Percentiles rank a stretch among this genome's conserved stretches.
Evolutionary conservation across 225 moss, liverwort and hornwort genomes (phyloP).

Genomic region (Polytrichum formosum): DNA sequence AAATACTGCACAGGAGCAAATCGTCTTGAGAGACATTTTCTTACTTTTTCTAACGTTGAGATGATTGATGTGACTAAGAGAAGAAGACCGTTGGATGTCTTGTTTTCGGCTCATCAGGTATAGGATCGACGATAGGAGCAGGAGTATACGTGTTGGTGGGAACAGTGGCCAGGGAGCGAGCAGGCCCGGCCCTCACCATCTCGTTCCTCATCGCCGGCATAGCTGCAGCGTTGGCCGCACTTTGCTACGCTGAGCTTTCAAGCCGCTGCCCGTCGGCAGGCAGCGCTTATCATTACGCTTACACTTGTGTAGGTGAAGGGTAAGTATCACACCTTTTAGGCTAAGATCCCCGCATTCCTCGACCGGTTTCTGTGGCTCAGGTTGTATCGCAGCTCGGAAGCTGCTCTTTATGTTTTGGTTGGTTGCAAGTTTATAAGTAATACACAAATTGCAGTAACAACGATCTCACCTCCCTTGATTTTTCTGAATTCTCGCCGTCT

Average conservation of each 20-base stretch:
- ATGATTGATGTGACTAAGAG: neutral
- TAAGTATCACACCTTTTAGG: constrained; percentile 12
- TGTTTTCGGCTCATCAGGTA: constrained; percentile 37
- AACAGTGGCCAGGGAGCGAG: constrained; percentile 88
- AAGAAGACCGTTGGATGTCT: neutral
- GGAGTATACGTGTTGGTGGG: constrained; percentile 95
- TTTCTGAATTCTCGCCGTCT: too few species aligned
- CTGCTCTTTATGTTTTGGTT: too few species aligned
- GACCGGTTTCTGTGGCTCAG: too few species aligned
- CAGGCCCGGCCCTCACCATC: constrained; percentile 81
- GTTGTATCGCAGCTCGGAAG: too few species aligned
- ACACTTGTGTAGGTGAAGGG: constrained; percentile 88
- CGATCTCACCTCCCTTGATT: too few species aligned
- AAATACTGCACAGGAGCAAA: too few species aligned
- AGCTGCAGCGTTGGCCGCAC: constrained; percentile 92
- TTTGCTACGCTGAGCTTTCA: constrained; percentile 95
- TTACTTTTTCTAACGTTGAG: neutral
- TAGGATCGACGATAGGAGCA: constrained; percentile 91
- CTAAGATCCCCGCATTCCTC: neutral
- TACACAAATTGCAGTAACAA: too few species aligned
- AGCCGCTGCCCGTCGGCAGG: constrained; percentile 96
- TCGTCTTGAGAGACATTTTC: too few species aligned
- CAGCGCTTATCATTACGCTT: constrained; percentile 95
- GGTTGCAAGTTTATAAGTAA: too few species aligned
- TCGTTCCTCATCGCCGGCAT: constrained; percentile 90